Evolutionary conservation across 1,139 yeast genomes (phyloP).

Genomic region (Suhomyces bokatorum): DNA sequence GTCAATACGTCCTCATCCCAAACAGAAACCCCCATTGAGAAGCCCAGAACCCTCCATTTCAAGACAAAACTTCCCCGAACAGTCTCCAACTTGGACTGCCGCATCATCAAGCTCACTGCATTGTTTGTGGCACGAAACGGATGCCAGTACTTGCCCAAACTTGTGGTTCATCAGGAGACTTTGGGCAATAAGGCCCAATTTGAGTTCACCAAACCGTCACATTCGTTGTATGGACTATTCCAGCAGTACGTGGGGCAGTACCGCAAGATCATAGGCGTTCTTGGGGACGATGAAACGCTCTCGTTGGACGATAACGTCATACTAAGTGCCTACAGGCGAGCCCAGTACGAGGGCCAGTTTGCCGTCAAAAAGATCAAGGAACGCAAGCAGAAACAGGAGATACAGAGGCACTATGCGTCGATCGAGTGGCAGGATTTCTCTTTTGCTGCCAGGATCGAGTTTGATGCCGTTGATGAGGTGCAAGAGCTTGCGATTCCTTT

Average conservation of each 20-base stretch:
- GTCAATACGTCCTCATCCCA: neutral
- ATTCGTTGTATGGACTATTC: conserved; percentile 63
- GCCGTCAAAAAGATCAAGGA: conserved; percentile 29
- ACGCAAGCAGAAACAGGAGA: conserved; percentile 33
- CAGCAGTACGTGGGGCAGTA: conserved; percentile 58
- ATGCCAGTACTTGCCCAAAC: conserved; percentile 37
- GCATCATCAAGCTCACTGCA: conserved; percentile 73
- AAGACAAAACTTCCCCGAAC: conserved; percentile 47
- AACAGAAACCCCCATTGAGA: conserved; percentile 2
- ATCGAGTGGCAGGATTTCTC: conserved; percentile 88
- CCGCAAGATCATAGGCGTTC: conserved; percentile 31
- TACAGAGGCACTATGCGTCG: conserved; percentile 60
- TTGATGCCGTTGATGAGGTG: conserved; percentile 65
- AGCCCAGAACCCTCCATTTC: conserved; percentile 48
- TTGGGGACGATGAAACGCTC: conserved; percentile 9
- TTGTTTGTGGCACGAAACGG: conserved; percentile 63
- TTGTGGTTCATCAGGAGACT: conserved; percentile 38
- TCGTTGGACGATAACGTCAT: conserved; percentile 31
- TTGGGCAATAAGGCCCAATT: conserved; percentile 54
- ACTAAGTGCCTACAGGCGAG: conserved; percentile 54
- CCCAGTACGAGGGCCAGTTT: conserved; percentile 50
- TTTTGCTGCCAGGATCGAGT: conserved; percentile 67
- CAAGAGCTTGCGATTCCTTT: conserved; percentile 64
- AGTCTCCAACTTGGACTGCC: conserved; percentile 64
- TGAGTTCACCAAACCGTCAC: conserved; percentile 62